Base-by-base conservation (phyloP, 2,329 filamentous ascomycete genomes). In the Exophiala xenobiotica region DNA sequence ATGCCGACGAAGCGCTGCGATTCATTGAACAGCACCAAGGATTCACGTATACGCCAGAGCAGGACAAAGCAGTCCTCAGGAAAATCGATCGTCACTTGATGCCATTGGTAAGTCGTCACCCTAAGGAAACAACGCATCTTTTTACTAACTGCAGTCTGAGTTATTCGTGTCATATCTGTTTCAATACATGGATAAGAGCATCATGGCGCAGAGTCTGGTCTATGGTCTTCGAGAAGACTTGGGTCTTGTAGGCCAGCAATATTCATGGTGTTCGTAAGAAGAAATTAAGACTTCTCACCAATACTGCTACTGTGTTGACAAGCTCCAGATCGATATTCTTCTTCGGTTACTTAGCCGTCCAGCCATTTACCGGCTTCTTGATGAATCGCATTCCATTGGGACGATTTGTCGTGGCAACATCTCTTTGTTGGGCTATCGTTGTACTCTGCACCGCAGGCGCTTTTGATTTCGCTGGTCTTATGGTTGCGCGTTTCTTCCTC, bases 91-190 rank as follows among this genome's bases (percentile, higher is more conserved):
- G 74, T 55, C 79, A 85, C 23, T 78, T 90, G 2, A 70, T 90
- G 35, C 68, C 77, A 1, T 74, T 90, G 64, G 89, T 90, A 78
- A 83, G n/a, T 85, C 85, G 66, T 83, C 80, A 61, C 72, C 84
- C 0, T 81, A 85, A 56, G 77, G 76, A 11, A 71, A 84, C 2
- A 81, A 85, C 68, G 85, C 85, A 64, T 33, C n/a, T 6, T 11
- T 4, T 4, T 9, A 4, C 9, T 33, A 33, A 33, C 9, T 11
- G 9, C 9, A 1, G 12, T 6, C 29, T n/a, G 16, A 38, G 35
- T 19, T 39, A 86, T 78, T 90, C 51, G 67, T 78, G 43, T 87
- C 85, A 0, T 89, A 89, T 68, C 87, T 89, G 63, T 68, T 89
- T 19, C 86, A 87, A 46, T 67, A 67, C 5, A 51, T 71, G 22